phyloP scores from a whole-genome alignment of 2,329 filamentous ascomycete species.

The Epichloe uncinata region DNA sequence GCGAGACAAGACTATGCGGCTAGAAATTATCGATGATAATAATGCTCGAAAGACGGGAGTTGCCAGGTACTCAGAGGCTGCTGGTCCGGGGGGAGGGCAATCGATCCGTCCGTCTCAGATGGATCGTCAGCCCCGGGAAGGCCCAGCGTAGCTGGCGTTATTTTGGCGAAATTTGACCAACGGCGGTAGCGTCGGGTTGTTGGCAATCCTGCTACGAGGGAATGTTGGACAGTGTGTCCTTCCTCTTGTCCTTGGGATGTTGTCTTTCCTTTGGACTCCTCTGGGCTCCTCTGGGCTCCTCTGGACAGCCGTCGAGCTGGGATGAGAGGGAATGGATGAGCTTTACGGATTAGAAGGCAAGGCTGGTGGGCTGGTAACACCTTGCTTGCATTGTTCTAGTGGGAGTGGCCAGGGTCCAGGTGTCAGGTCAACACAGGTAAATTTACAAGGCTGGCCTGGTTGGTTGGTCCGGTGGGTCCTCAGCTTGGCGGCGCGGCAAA shows the following conservation, averaged over 20 bases:
- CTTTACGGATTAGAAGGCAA: not conserved
- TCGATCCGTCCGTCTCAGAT: slow-evolving; percentile 2
- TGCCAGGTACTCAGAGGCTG: not conserved
- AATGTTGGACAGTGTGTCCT: not conserved
- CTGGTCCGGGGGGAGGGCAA: not conserved
- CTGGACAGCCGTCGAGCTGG: not conserved
- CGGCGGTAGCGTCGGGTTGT: not conserved
- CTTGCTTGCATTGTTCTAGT: not conserved
- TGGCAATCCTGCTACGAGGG: not conserved
- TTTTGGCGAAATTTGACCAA: not conserved
- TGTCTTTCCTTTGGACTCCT: too few relatives aligned
- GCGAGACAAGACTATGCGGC: slow-evolving; percentile 3
- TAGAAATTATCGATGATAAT: not conserved
- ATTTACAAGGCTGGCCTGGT: not conserved
- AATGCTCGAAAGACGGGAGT: not conserved
- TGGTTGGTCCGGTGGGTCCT: not conserved
- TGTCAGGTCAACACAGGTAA: not conserved
- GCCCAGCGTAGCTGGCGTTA: slow-evolving; percentile 2
- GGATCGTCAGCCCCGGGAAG: slow-evolving; percentile 2
- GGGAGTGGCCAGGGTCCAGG: not conserved
- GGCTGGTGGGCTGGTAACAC: not conserved
- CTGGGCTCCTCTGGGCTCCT: too few relatives aligned
- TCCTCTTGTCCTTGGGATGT: too few relatives aligned
- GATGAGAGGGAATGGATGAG: not conserved
- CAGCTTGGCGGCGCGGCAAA: not conserved